These are phyloP conservation scores for Fraxinus paxiana DNA, from an alignment of 305 asterid genomes.

Conservation along the genomic window DNA sequence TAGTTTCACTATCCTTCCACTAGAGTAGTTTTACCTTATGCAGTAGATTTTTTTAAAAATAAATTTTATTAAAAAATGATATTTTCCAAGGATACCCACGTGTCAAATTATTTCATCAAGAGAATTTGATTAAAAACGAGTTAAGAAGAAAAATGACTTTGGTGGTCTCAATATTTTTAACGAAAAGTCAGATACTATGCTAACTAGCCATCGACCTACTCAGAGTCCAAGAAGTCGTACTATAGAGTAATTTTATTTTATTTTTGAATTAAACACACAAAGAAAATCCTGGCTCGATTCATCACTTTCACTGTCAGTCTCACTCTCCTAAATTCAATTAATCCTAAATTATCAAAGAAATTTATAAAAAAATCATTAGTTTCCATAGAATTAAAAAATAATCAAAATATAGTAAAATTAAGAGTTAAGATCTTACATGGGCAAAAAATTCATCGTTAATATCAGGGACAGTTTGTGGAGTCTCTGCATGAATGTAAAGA, in stretches of 20 bases:
- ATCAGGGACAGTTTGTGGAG: conserved; percentile 59
- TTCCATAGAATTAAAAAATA: neutral
- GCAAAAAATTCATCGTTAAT: conserved; percentile 32
- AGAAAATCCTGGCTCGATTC: neutral
- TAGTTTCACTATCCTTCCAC: neutral
- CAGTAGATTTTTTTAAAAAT: neutral
- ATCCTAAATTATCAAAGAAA: neutral
- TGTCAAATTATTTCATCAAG: neutral
- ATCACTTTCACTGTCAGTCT: neutral
- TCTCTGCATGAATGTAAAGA: conserved; percentile 43
- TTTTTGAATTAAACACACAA: neutral
- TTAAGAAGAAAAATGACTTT: too few species aligned
- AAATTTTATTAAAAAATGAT: too few species aligned
- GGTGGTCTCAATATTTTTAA: neutral
- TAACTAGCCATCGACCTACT: neutral
- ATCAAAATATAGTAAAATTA: neutral
- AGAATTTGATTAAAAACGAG: too few species aligned
- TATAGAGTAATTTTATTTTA: too few species aligned
- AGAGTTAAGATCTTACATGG: conserved; percentile 37
- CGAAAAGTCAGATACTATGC: neutral
- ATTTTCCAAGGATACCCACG: neutral
- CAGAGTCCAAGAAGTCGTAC: neutral
- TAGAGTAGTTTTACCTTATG: neutral
- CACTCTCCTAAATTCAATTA: neutral
- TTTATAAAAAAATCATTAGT: neutral